Conservation (phyloP, 768 basidiomycete species). For the Leccinum rimulosum region DNA sequence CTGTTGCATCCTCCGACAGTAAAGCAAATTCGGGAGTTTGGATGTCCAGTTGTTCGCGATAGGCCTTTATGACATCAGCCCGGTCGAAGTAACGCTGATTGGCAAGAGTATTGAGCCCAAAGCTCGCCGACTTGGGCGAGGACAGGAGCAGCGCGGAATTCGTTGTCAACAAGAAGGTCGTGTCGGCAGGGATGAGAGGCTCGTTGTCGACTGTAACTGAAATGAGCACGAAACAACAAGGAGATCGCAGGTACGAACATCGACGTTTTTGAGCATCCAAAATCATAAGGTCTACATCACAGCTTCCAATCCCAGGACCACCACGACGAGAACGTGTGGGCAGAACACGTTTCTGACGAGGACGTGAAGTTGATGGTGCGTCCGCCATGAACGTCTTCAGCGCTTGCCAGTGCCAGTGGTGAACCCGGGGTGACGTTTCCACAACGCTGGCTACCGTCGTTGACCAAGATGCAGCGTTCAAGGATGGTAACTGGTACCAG, state of each 20-base stretch:
- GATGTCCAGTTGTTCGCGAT: constrained; percentile 65
- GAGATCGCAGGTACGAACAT: constrained; percentile 46
- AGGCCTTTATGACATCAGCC: constrained; percentile 71
- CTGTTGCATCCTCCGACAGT: constrained; percentile 48
- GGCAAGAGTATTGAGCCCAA: constrained; percentile 53
- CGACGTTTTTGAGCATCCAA: constrained; percentile 76
- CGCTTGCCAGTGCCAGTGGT: constrained; percentile 12
- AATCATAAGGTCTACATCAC: constrained; percentile 81
- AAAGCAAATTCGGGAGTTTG: constrained; percentile 72
- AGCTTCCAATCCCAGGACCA: constrained; percentile 75
- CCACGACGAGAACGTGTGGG: constrained; percentile 80
- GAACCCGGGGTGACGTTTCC: constrained; percentile 2
- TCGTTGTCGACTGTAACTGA: constrained; percentile 59
- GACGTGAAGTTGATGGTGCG: constrained; percentile 33
- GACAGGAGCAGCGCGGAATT: constrained; percentile 51
- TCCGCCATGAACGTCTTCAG: constrained; percentile 31
- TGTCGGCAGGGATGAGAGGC: constrained; percentile 63
- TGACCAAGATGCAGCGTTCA: neutral
- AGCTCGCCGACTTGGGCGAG: constrained; percentile 36
- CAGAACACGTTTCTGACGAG: constrained; percentile 73
- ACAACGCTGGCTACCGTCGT: constrained; percentile 5
- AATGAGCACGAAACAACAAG: constrained; percentile 19
- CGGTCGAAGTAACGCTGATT: constrained; percentile 77
- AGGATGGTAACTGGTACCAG: neutral
- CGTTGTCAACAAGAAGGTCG: constrained; percentile 73